These are phyloP conservation scores for Suhomyces taliae DNA, from an alignment of 1,139 yeast genomes.

Conservation along the genomic window DNA sequence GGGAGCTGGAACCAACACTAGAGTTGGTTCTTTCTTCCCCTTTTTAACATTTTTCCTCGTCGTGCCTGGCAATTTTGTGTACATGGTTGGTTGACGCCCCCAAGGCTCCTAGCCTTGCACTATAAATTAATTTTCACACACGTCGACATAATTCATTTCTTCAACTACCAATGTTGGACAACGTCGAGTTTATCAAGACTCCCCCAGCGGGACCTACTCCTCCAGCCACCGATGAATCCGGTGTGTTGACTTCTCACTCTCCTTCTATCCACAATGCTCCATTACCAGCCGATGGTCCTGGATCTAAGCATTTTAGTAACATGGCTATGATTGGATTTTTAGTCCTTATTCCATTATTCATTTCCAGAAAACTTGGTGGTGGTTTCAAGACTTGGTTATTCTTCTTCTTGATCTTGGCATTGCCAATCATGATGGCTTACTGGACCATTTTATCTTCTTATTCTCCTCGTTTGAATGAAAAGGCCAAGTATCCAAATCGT, in stretches of 20 bases:
- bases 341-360: constrained; percentile 61
- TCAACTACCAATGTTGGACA: constrained; percentile 30
- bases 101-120: background rate
- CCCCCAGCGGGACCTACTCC: constrained; percentile 53
- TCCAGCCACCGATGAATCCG: constrained; percentile 49
- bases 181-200: constrained; percentile 58
- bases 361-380: constrained; percentile 68
- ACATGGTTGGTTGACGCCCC: background rate
- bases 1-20: too few species aligned
- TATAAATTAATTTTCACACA: background rate
- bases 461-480: constrained; percentile 81
- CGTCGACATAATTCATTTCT: constrained; percentile 6
- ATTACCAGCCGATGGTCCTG: constrained; percentile 90
- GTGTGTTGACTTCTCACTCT: constrained; percentile 60
- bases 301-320: constrained; percentile 75
- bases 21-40: too few species aligned
- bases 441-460: constrained; percentile 79
- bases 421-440: constrained; percentile 77
- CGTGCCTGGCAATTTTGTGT: background rate
- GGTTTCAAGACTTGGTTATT: constrained; percentile 70
- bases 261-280: constrained; percentile 87
- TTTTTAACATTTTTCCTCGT: background rate
- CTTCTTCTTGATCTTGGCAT: constrained; percentile 48
- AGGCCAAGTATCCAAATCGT: constrained; percentile 70
- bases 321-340: constrained; percentile 51